phyloP scores from a whole-genome alignment of 495 filamentous ascomycete genomes.

The Friedmanniomyces endolithicus region DNA sequence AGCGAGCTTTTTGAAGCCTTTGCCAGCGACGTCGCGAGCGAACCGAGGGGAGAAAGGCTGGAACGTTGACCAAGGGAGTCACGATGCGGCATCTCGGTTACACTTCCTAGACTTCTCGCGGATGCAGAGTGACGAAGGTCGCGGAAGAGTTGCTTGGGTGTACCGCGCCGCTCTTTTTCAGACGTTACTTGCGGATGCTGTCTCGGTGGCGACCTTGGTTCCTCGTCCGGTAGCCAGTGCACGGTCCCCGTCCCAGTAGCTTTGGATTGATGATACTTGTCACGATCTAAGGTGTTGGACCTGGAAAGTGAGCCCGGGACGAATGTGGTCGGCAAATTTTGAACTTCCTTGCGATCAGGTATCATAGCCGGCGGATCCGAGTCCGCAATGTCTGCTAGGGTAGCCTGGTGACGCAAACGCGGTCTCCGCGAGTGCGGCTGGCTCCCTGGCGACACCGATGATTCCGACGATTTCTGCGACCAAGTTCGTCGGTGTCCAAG shows the following conservation, averaged over 20 bases:
- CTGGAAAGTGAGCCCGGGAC: background rate
- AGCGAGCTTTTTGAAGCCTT: background rate
- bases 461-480: background rate
- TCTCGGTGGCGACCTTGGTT: background rate
- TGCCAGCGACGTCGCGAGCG: conserved; percentile 1
- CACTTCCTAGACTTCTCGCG: background rate
- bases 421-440: background rate
- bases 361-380: background rate
- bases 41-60: background rate
- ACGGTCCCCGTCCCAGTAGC: background rate
- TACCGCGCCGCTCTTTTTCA: background rate
- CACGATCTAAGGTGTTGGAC: background rate
- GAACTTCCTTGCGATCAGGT: background rate
- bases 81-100: background rate
- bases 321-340: background rate
- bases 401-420: background rate
- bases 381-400: background rate
- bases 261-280: background rate
- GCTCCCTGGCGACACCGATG: background rate
- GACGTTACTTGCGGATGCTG: background rate
- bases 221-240: background rate
- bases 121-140: background rate
- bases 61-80: background rate
- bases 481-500: background rate
- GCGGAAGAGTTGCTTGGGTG: background rate